phyloP scores from a whole-genome alignment of 176 grass and related monocot genomes.

The Melocanna baccifera region DNA sequence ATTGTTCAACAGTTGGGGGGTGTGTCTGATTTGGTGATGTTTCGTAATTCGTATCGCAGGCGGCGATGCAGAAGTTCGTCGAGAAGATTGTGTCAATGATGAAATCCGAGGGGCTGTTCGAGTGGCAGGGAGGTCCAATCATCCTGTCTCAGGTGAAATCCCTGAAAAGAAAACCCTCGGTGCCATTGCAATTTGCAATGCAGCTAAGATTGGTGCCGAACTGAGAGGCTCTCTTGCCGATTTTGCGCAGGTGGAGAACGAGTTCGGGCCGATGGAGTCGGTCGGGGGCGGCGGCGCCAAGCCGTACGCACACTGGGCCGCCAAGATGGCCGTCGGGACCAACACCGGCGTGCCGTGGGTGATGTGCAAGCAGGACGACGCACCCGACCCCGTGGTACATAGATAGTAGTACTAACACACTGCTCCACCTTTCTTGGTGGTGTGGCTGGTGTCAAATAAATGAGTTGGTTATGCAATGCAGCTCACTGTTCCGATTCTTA shows the following conservation, averaged over 20 bases:
- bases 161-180: not conserved
- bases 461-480: not conserved
- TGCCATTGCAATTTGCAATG: not conserved
- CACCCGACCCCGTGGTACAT: slow-evolving; percentile 82
- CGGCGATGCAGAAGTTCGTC: slow-evolving; percentile 70
- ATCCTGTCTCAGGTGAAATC: slow-evolving; percentile 77
- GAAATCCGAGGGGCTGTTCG: slow-evolving; percentile 80
- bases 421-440: not conserved
- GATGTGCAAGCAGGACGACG: slow-evolving; percentile 98
- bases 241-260: slow-evolving; percentile 73
- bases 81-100: slow-evolving; percentile 93
- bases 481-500: not conserved
- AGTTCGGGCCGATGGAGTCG: slow-evolving; percentile 78
- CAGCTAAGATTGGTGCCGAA: not conserved
- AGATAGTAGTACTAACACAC: not conserved
- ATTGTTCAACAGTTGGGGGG: not conserved
- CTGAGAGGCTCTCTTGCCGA: not conserved
- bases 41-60: slow-evolving; percentile 28
- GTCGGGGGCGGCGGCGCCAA: slow-evolving; percentile 54
- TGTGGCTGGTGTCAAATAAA: slow-evolving; percentile 10
- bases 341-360: slow-evolving; percentile 93
- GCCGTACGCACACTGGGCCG: slow-evolving; percentile 69
- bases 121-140: slow-evolving; percentile 86
- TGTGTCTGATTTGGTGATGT: not conserved
- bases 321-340: slow-evolving; percentile 81